Base-by-base conservation (phyloP, 2,329 filamentous ascomycete genomes). In the Diaporthe sp. region DNA sequence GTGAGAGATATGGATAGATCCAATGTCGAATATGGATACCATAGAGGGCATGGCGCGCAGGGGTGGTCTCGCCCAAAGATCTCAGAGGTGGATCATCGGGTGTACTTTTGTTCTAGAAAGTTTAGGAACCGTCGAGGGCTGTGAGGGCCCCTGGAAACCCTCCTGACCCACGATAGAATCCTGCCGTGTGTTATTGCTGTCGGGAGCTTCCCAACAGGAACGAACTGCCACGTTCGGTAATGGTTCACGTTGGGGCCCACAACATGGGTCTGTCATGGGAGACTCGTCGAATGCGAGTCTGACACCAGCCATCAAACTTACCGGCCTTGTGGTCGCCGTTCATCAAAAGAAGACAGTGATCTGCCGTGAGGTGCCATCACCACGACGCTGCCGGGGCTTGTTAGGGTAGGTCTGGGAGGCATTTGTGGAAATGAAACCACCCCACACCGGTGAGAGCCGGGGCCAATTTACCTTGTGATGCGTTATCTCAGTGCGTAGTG, bases 401-500 rank as follows among this genome's bases (percentile, higher is more conserved):
- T 55, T 70, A 70, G 65, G 65, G 58, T 22, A 65, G 37, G 58
- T 42, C 61, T 65, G 31, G 44, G n/a, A 55, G 51, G 51, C 47
- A 39, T 65, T 55, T n/a, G 67, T 71, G 61, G 51, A 57, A 76
- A 75, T 75, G 73, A 75, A 76, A 76, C 75, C 39, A 49, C 71
- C 47, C 75, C 75, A 75, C 75, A 76, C 75, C 73, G 75, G 75
- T 76, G 75, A 76, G 68, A 55, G 57, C 49, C 71, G 67, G 49
- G 57, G 39, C 67, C 58, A 76, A 75, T 75, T 63, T 74, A 75
- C 71, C 67, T 72, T 57, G 44, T 39, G 47, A 47, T 67, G 53
- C 68, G 67, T 75, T 76, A 76, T 76, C 75, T 49, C 34, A 73
- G 31, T 44, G 22, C 42, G 20, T 47, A n/a, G 53, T 72, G 53